Evolutionary conservation across 768 basidiomycete genomes (phyloP).

Genomic region (Clitopilus hobsonii): DNA sequence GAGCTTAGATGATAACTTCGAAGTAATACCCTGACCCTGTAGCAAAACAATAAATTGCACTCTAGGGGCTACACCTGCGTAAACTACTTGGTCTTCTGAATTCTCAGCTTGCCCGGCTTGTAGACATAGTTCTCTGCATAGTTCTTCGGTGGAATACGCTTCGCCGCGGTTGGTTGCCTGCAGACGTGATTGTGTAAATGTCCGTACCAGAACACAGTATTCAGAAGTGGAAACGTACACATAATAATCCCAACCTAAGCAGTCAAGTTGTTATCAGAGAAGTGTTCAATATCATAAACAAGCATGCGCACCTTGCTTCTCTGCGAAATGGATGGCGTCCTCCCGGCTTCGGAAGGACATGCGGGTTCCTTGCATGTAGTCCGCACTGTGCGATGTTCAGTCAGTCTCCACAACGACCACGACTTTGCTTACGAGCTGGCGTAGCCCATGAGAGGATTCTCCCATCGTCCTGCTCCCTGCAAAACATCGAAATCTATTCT

Average conservation of each 20-base stretch:
- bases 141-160: slow-evolving; percentile 79
- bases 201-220: no score
- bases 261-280: slow-evolving; percentile 9
- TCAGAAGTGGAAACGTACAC: slow-evolving; percentile 54
- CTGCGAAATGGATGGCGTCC: slow-evolving; percentile 91
- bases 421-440: slow-evolving; percentile 77
- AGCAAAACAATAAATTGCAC: background rate
- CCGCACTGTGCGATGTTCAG: slow-evolving; percentile 55
- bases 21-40: background rate
- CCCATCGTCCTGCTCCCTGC: slow-evolving; percentile 90
- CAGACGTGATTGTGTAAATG: no score
- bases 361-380: slow-evolving; percentile 93
- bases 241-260: slow-evolving; percentile 89
- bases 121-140: slow-evolving; percentile 92
- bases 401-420: background rate
- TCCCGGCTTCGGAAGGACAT: slow-evolving; percentile 81
- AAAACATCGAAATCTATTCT: slow-evolving; percentile 91
- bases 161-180: slow-evolving; percentile 56
- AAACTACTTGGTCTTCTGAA: slow-evolving; percentile 86
- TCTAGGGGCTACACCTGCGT: background rate
- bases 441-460: slow-evolving; percentile 97
- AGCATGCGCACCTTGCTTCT: slow-evolving; percentile 78
- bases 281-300: slow-evolving; percentile 1
- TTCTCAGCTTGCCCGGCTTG: slow-evolving; percentile 71
- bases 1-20: background rate